A percentile compares a stretch with the other conserved stretches of the same genome.
phyloP scores from a whole-genome alignment of 2,329 filamentous ascomycete species.

The Fusarium devonianum region DNA sequence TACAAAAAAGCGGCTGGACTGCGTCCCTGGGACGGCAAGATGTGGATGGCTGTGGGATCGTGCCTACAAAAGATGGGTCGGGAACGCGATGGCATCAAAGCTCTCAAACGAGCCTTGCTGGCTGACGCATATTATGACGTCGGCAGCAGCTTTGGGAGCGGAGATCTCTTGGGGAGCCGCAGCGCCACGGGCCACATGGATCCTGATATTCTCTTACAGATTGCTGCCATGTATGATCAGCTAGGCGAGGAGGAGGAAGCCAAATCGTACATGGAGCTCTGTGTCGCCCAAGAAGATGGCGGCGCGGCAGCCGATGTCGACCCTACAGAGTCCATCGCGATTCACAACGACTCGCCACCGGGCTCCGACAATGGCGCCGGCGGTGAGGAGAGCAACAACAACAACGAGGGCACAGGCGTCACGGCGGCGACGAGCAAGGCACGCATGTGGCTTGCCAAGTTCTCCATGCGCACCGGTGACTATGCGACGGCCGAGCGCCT shows the following conservation, averaged over 20 bases:
- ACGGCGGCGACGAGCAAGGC: conserved; percentile 92
- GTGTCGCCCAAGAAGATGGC: conserved; percentile 89
- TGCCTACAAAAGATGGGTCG: conserved; percentile 91
- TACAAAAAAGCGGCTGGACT: conserved; percentile 94
- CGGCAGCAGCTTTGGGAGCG: conserved; percentile 62
- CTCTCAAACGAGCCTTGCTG: conserved; percentile 88
- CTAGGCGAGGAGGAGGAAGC: conserved; percentile 80
- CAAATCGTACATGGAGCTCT: conserved; percentile 94
- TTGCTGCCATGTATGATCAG: conserved; percentile 87
- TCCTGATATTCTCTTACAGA: conserved; percentile 88
- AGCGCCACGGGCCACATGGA: conserved; percentile 72
- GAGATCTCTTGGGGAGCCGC: conserved; percentile 55
- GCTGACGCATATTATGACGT: conserved; percentile 86
- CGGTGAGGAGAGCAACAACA: conserved; percentile 44
- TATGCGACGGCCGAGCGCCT: conserved; percentile 79
- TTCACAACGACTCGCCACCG: conserved; percentile 62
- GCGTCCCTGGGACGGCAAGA: conserved; percentile 95
- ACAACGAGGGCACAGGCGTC: conserved; percentile 77
- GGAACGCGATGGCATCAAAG: conserved; percentile 89
- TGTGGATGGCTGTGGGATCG: conserved; percentile 96
- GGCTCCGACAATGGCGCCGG: conserved; percentile 50
- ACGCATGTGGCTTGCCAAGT: conserved; percentile 89
- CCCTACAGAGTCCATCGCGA: conserved; percentile 59
- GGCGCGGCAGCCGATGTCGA: conserved; percentile 53
- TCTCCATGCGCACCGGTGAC: conserved; percentile 78